These are phyloP conservation scores for Corymbia calophylla DNA, from an alignment of 441 rosid species.

Conservation along the genomic window DNA sequence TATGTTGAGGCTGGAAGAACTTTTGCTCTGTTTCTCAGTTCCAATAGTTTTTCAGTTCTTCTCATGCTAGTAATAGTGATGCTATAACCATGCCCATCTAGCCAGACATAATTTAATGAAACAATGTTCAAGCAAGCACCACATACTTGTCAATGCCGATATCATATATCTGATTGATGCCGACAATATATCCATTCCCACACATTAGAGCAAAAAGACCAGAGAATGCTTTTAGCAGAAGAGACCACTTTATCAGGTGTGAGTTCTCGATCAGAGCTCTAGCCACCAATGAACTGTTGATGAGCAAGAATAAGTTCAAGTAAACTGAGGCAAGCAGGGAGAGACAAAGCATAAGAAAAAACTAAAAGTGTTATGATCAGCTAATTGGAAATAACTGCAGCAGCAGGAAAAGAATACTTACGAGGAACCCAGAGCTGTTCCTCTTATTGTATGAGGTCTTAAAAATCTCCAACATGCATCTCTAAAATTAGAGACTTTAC, in stretches of 20 bases:
- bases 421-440: slow-evolving; percentile 84
- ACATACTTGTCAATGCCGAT: slow-evolving; percentile 92
- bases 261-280: slow-evolving; percentile 86
- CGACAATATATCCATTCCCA: slow-evolving; percentile 95
- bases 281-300: slow-evolving; percentile 79
- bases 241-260: slow-evolving; percentile 73
- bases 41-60: background rate
- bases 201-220: slow-evolving; percentile 89
- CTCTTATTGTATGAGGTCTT: slow-evolving; percentile 95
- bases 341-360: background rate
- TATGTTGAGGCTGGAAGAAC: background rate
- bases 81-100: background rate
- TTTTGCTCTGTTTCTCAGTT: background rate
- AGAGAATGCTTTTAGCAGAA: slow-evolving; percentile 69
- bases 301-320: background rate
- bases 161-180: slow-evolving; percentile 97
- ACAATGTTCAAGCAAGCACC: background rate
- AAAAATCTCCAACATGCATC: slow-evolving; percentile 97
- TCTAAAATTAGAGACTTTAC: slow-evolving; percentile 48
- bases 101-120: background rate
- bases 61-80: background rate
- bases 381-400: background rate
- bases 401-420: slow-evolving; percentile 18
- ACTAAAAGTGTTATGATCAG: background rate
- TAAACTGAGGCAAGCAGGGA: background rate